Percentiles rank a stretch among this genome's conserved stretches.
Conservation (phyloP, 805 yeast genomes). For the Priceomyces medius region DNA sequence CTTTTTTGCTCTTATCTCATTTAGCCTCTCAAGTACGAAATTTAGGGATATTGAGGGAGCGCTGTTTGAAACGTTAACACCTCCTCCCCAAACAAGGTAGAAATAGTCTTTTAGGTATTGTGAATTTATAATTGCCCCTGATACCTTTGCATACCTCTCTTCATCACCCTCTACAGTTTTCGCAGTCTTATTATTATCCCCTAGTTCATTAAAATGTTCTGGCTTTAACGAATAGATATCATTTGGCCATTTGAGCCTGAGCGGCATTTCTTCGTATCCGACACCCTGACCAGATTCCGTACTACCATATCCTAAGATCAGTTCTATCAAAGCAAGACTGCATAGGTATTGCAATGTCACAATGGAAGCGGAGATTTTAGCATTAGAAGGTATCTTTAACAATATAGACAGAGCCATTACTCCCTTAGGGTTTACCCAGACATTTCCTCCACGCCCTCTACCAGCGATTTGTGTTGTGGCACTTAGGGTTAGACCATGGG, state of each 20-base stretch:
- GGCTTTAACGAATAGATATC: conserved; percentile 80
- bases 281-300: conserved; percentile 33
- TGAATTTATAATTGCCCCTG: conserved; percentile 84
- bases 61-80: conserved; percentile 78
- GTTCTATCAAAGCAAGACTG: conserved; percentile 79
- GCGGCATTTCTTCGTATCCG: conserved; percentile 74
- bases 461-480: conserved; percentile 90
- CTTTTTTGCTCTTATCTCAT: conserved; percentile 43
- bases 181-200: conserved; percentile 33
- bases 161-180: conserved; percentile 51
- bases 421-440: conserved; percentile 94
- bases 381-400: conserved; percentile 52
- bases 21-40: conserved; percentile 60
- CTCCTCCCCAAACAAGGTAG: conserved; percentile 78
- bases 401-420: conserved; percentile 80
- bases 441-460: conserved; percentile 90
- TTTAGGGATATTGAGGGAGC: conserved; percentile 93
- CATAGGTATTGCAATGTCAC: conserved; percentile 86
- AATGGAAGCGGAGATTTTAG: conserved; percentile 49
- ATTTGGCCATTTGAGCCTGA: conserved; percentile 94
- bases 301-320: conserved; percentile 59
- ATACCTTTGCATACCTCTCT: conserved; percentile 69
- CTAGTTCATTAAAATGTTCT: conserved; percentile 38
- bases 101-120: conserved; percentile 60
- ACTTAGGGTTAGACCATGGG: conserved; percentile 65